These are phyloP conservation scores for Boletus pseudo-olivaceus DNA, from an alignment of 768 basidiomycete genomes.

Conservation along the genomic window DNA sequence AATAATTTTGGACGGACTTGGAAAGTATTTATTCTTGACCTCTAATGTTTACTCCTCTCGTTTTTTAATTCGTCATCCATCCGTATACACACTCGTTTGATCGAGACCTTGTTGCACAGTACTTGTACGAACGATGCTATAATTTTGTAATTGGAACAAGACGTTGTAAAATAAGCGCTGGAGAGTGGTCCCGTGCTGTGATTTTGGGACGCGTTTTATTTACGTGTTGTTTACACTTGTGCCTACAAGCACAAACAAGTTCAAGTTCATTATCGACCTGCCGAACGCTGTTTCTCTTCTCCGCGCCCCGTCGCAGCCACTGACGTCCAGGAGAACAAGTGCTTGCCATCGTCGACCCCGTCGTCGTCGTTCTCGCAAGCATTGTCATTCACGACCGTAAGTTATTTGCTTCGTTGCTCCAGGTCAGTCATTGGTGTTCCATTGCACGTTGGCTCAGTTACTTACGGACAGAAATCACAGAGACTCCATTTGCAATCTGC, in stretches of 20 bases:
- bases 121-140: not conserved
- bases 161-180: not conserved
- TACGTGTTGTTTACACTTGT: slow-evolving; percentile 28
- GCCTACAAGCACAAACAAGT: slow-evolving; percentile 34
- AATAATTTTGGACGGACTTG: slow-evolving; percentile 7
- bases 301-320: slow-evolving; percentile 16
- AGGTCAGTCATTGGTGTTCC: slow-evolving; percentile 18
- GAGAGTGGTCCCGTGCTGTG: slow-evolving; percentile 18
- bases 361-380: slow-evolving; percentile 16
- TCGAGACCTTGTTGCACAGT: not conserved
- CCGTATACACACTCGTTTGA: not conserved
- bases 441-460: not conserved
- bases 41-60: not conserved
- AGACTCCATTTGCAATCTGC: slow-evolving; percentile 13
- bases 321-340: slow-evolving; percentile 15
- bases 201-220: slow-evolving; percentile 24
- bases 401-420: slow-evolving; percentile 20
- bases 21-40: slow-evolving; percentile 5
- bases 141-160: not conserved
- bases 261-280: slow-evolving; percentile 22
- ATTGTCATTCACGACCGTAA: slow-evolving; percentile 24
- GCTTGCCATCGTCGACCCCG: slow-evolving; percentile 20
- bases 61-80: not conserved
- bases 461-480: slow-evolving; percentile 2
- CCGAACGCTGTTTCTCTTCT: slow-evolving; percentile 15